Base-by-base conservation (phyloP, 768 basidiomycete species). In the Paxillus involutus region DNA sequence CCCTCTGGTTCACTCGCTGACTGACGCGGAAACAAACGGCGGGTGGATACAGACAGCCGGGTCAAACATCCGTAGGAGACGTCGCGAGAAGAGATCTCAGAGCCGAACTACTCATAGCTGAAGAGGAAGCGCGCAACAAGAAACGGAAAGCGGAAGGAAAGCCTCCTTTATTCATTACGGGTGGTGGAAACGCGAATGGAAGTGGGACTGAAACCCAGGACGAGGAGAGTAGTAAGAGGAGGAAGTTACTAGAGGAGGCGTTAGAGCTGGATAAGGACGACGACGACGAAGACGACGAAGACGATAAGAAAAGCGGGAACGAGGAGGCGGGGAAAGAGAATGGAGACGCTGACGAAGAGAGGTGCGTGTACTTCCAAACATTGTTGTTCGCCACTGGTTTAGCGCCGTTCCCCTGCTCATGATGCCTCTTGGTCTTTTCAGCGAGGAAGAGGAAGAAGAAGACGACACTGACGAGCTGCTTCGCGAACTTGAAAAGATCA, bases 401-500 rank as follows among this genome's bases (percentile, higher is more conserved):
- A 14, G 35, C 12, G 11, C 35, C 35, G 13, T 6, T 35, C 11
- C 35, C 26, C 26, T 26, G 26, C 26, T 26, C 26, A 26, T 26
- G 26, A 26, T 5, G 35, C 35, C 13, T 35, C 35, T 11, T 9
- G 32, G 29, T 32, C 14, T 9, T 46, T 19, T 37, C 55, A 79
- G 76, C 49, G 83, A 85, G 35, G 81, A 81, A 8, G 79, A 80
- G 7, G 68, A 73, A 0, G 83, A 85, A 16, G 89, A 91, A 9
- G 94, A 66, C 26, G 65, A 96, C 50, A 93, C 94, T 0, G 94
- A 94, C 0, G 96, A 97, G 63, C 79, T 99, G 21, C 77, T 99
- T 57, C 86, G 94, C 24, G 97, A 99, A 69, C 79, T 99, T n/a
- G 96, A 97, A 73, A 98, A 96, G 76, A 98, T 98, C 61, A 98